Evolutionary conservation across 345 rosid genomes (phyloP).

Genomic region (Arabidopsis suecica): DNA sequence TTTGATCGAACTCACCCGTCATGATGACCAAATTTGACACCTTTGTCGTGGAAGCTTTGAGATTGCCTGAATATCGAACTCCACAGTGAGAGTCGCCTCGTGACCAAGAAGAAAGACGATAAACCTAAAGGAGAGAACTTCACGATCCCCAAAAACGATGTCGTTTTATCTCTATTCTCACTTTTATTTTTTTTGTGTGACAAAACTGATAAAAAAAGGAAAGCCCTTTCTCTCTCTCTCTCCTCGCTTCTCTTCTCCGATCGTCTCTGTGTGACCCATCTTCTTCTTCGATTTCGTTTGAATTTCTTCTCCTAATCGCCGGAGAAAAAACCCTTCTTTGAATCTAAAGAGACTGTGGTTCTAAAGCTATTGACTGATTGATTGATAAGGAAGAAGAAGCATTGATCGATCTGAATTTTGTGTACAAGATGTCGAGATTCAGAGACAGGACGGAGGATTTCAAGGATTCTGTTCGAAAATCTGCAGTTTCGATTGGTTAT

Average conservation of each 20-base stretch:
- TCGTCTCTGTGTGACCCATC: slow-evolving; percentile 8
- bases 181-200: background rate
- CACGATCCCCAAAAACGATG: slow-evolving; percentile 16
- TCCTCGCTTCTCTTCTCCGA: background rate
- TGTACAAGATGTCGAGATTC: slow-evolving; percentile 62
- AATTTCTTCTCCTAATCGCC: slow-evolving; percentile 21
- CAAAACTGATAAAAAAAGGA: slow-evolving; percentile 12
- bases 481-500: slow-evolving; percentile 68
- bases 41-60: slow-evolving; percentile 16
- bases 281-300: background rate
- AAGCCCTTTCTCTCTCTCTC: slow-evolving; percentile 22
- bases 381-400: slow-evolving; percentile 3
- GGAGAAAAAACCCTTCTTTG: slow-evolving; percentile 17
- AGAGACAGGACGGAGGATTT: slow-evolving; percentile 87
- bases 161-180: background rate
- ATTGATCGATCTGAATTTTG: slow-evolving; percentile 35
- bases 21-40: slow-evolving; percentile 32
- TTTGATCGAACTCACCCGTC: slow-evolving; percentile 42
- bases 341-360: background rate
- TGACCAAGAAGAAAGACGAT: slow-evolving; percentile 34
- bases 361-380: background rate
- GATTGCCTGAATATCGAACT: slow-evolving; percentile 35
- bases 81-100: slow-evolving; percentile 36
- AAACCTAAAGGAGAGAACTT: slow-evolving; percentile 43
- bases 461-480: slow-evolving; percentile 71